Percentiles rank a stretch among this genome's conserved stretches.
phyloP scores from a whole-genome alignment of 306 rosid species.

The Quercus gilva region DNA sequence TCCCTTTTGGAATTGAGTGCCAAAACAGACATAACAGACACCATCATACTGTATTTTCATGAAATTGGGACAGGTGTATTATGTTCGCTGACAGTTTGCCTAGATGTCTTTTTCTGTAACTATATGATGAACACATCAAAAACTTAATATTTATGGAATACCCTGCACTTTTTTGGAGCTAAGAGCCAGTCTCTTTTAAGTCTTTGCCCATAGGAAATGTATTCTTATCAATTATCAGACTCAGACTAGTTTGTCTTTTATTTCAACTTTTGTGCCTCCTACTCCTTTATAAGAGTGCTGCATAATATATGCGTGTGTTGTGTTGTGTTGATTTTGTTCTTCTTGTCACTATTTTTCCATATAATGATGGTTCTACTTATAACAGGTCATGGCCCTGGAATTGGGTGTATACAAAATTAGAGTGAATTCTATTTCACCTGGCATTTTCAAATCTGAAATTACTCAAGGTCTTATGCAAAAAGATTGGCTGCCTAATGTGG shows the following conservation, averaged over 20 bases:
- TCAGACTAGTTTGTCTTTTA: background rate
- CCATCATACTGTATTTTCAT: background rate
- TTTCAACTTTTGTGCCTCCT: background rate
- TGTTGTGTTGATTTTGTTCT: too few relatives aligned
- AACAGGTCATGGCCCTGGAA: constrained; percentile 78
- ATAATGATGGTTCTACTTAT: background rate
- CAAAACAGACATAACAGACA: background rate
- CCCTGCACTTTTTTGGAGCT: background rate
- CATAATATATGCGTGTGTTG: background rate
- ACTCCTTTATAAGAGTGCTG: background rate
- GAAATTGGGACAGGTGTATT: background rate
- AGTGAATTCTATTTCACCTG: constrained; percentile 74
- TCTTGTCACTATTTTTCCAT: background rate
- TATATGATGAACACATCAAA: background rate
- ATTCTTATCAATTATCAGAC: too few relatives aligned
- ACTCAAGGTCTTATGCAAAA: constrained; percentile 54
- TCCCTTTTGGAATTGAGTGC: background rate
- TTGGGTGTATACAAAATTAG: constrained; percentile 64
- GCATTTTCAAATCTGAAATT: constrained; percentile 80
- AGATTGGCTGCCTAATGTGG: constrained; percentile 62
- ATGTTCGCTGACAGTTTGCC: background rate
- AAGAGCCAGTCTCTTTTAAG: background rate
- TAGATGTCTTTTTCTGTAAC: background rate
- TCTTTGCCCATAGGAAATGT: background rate
- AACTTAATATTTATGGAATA: background rate